phyloP scores from a whole-genome alignment of 768 basidiomycete species.

The Naganishia kalamii region DNA sequence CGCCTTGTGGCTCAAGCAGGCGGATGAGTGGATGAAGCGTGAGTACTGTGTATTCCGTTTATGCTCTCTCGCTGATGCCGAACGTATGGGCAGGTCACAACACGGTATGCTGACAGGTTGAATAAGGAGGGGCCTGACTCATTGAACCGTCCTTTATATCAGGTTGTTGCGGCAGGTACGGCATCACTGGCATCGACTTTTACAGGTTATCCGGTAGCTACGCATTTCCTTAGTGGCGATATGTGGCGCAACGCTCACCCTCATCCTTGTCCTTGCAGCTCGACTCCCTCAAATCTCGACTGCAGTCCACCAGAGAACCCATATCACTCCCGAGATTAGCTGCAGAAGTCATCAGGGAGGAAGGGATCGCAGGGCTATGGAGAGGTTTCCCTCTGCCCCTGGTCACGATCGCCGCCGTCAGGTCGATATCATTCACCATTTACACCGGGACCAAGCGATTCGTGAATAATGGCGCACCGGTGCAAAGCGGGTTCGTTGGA shows the following conservation, averaged over 20 bases:
- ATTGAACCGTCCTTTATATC: not conserved
- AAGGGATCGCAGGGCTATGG: conserved; percentile 55
- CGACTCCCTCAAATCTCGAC: conserved; percentile 87
- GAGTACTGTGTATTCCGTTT: conserved; percentile 15
- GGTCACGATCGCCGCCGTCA: conserved; percentile 91
- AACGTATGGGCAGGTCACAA: not conserved
- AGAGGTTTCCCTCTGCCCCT: conserved; percentile 62
- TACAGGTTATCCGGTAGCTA: conserved; percentile 67
- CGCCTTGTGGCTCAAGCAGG: conserved; percentile 11
- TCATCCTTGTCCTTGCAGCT: conserved; percentile 52
- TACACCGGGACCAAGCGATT: conserved; percentile 40
- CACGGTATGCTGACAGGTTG: not conserved
- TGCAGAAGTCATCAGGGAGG: conserved; percentile 42
- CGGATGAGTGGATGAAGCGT: conserved; percentile 40
- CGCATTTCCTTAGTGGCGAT: conserved; percentile 44
- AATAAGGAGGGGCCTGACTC: not conserved
- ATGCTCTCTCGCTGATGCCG: not conserved
- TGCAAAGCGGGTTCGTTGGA: not conserved
- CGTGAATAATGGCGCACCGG: conserved; percentile 11
- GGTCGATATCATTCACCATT: conserved; percentile 51
- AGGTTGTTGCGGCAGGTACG: conserved; percentile 69
- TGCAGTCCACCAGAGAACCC: conserved; percentile 74
- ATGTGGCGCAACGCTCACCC: not conserved
- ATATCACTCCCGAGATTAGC: conserved; percentile 62
- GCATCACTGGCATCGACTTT: conserved; percentile 89